phyloP scores from a whole-genome alignment of 2,329 filamentous ascomycete species.

The Daldinia eschscholtzii region DNA sequence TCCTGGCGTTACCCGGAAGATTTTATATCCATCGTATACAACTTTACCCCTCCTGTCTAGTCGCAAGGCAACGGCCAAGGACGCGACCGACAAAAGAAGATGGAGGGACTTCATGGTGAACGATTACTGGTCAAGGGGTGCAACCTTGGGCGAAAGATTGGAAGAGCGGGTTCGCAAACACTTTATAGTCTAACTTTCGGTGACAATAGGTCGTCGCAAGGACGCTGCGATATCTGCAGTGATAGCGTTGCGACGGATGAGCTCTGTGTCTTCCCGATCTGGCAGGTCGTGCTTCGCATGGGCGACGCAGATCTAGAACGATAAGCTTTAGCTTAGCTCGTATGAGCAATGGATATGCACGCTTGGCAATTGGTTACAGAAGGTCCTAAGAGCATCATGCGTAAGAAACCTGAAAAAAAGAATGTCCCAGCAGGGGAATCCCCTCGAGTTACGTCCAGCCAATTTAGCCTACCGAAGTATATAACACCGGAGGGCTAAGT shows the following conservation, averaged over 20 bases:
- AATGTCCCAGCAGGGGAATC: constrained; percentile 23
- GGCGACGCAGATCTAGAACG: constrained; percentile 28
- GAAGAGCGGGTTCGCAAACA: neutral
- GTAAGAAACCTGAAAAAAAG: constrained; percentile 13
- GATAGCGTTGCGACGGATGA: constrained; percentile 21
- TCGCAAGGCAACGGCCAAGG: constrained; percentile 33
- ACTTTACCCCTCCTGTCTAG: constrained; percentile 47
- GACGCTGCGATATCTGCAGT: constrained; percentile 6
- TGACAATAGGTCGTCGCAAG: constrained; percentile 13
- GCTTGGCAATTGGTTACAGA: constrained; percentile 33
- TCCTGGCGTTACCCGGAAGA: constrained; percentile 52
- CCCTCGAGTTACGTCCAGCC: constrained; percentile 15
- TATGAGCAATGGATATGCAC: constrained; percentile 28
- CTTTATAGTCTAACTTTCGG: constrained; percentile 30
- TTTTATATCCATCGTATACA: constrained; percentile 55
- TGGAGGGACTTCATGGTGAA: constrained; percentile 41
- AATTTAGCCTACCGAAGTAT: constrained; percentile 40
- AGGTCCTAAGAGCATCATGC: constrained; percentile 33
- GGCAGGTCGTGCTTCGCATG: constrained; percentile 35
- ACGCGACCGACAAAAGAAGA: constrained; percentile 30
- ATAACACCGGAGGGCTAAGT: constrained; percentile 22
- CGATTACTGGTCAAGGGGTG: constrained; percentile 4
- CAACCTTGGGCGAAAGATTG: neutral
- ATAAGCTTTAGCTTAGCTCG: constrained; percentile 39
- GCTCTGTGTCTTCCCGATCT: constrained; percentile 36